Evolutionary conservation across 306 rosid genomes (phyloP), one percentile per base, ranked within the genome.

Genomic region (Prunus campanulata): DNA sequence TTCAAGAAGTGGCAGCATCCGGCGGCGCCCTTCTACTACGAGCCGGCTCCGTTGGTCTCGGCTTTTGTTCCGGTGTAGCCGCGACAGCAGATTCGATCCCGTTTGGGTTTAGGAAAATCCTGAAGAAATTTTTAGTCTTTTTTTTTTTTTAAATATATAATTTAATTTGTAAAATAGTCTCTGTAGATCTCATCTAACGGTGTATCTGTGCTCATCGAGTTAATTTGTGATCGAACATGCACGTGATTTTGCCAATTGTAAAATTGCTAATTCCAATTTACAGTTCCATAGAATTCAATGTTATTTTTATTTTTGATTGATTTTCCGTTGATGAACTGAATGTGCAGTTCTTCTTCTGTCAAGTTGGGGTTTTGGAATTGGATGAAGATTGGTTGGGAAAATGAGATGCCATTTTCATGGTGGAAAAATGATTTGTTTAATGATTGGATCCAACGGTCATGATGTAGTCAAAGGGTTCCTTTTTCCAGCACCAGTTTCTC

Each of bases 1-100:
- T 89, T 91, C 66, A 87, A 88, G 77, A 95, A 74, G 72, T 92
- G 99, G 99, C 97, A 92, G 85, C 99, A 92, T 74, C 99, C 97
- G 77, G 99, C 99, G 11, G 96, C 97, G 9, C 97, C 99, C n/a
- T 92, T 92, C 76, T 86, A 82, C 65, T 87, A 79, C 82, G 99
- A 88, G 22, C 77, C 85, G 4, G 64, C 81, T 11, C 72, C 93
- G 66, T 54, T 82, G 57, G 87, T 82, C 29, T 88, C 86, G 4
- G 85, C 97, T 42, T 92, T 92, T 55, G 86, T 90, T 48, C 88
- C 89, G 6, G 90, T 80, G 47, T 85, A 90, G 85, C 12, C 59
- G 74, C 29, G 62, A 11, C 52, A 48, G 52, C 24, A 14, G 47
- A 16, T 30, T 63, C 68, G n/a, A 63, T 63, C 68, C 47, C 8